A percentile compares a stretch with the other conserved stretches of the same genome.
Evolutionary conservation across 495 filamentous ascomycete species (phyloP).

Genomic region (Chaetomium tenue): DNA sequence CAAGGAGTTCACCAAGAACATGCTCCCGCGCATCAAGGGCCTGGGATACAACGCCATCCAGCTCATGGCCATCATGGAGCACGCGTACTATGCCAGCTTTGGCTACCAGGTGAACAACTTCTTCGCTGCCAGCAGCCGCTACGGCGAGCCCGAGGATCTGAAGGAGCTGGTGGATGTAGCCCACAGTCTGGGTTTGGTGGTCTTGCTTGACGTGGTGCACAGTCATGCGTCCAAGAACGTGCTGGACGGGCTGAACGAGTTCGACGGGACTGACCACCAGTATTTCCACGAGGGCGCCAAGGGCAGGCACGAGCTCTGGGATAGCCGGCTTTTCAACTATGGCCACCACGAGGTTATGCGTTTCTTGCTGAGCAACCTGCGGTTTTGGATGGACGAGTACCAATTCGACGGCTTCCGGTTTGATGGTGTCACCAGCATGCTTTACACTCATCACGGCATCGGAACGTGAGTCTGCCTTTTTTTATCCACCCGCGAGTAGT

Average conservation of each 20-base stretch:
- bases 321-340: slow-evolving; percentile 96
- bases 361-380: slow-evolving; percentile 90
- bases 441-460: slow-evolving; percentile 94
- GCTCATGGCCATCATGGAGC: slow-evolving; percentile 98
- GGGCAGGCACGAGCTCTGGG: slow-evolving; percentile 90
- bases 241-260: slow-evolving; percentile 87
- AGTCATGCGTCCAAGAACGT: slow-evolving; percentile 98
- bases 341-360: slow-evolving; percentile 89
- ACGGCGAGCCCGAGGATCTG: slow-evolving; percentile 89
- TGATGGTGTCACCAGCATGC: slow-evolving; percentile 97
- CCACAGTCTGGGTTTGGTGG: slow-evolving; percentile 84
- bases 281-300: slow-evolving; percentile 89
- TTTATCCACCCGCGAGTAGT: neutral
- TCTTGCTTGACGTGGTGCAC: slow-evolving; percentile 94
- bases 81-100: slow-evolving; percentile 98
- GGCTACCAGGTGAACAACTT: slow-evolving; percentile 98
- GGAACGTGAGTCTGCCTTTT: slow-evolving; percentile 71
- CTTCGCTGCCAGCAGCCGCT: slow-evolving; percentile 95
- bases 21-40: slow-evolving; percentile 85
- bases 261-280: slow-evolving; percentile 89
- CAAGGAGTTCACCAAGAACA: slow-evolving; percentile 92
- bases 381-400: slow-evolving; percentile 99
- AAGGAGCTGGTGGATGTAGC: slow-evolving; percentile 97
- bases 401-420: slow-evolving; percentile 95
- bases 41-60: slow-evolving; percentile 98